Evolutionary conservation across 768 basidiomycete genomes (phyloP), one percentile per base, ranked within the genome.

Genomic region (Leccinellum luteum): DNA sequence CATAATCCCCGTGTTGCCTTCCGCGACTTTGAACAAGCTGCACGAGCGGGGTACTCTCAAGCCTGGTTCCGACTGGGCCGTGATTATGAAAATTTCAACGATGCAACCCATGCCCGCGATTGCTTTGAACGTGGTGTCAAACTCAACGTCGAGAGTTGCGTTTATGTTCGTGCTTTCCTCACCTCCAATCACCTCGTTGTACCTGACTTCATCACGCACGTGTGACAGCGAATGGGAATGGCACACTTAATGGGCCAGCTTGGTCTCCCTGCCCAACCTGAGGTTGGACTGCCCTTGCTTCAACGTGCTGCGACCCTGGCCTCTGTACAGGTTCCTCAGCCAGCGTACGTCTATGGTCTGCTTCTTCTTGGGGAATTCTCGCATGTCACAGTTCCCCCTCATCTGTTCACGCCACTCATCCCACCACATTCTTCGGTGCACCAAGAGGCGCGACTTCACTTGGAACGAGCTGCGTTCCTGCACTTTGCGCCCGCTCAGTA

Each of bases 11-110:
- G 91, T 5, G 66, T 79, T 7, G 94, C 96, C 2, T 98, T 98
- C 75, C 80, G 92, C 23, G 93, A 94, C 67, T 97, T 90, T 65
- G 95, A 98, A 69, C 75, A 78, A 1, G 85, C 92, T 3, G 95
- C 94, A 0, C 78, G 90, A 25, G 83, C 80, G 0, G 94, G 95
- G 0, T 89, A 85, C 61, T 75, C 79, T 3, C 75, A 81, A n/a
- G 92, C 92, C 0, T 98, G 96, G 95, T 97, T 94, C 75, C 81
- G 87, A 25, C 80, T 98, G 1, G 96, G 92, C 0, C 76, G 93
- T 17, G 95, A 96, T 59, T 97, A 98, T 67, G 95, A 98, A 74
- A 85, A 84, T 47, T 93, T 90, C 59, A 86, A 85, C 23, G 93
- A 98, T 69, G 51, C 80, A 1, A 62, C 72, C 0, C 83, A 87